Evolutionary conservation across 1,284 basidiomycete species (phyloP).

Genomic region (Heterobasidion occidentale): DNA sequence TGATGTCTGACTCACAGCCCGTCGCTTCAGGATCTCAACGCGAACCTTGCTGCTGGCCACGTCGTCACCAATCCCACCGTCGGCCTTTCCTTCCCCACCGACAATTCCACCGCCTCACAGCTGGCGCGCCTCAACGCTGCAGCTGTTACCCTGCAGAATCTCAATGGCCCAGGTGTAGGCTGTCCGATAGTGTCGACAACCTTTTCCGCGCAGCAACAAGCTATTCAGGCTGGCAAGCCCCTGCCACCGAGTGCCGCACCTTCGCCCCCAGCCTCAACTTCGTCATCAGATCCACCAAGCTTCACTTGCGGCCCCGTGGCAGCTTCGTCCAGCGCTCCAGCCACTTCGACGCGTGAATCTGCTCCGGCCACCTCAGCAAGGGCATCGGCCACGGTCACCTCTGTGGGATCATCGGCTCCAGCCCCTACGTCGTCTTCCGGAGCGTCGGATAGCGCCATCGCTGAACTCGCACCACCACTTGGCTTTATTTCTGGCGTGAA

Average conservation of each 20-base stretch:
- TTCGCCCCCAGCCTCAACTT: not conserved
- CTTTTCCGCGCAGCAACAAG: slow-evolving; percentile 17
- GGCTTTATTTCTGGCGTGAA: slow-evolving; percentile 19
- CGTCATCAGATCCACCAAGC: not conserved
- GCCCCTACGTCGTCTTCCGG: not conserved
- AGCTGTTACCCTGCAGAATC: slow-evolving; percentile 20
- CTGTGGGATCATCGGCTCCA: not conserved
- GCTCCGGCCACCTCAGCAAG: not conserved
- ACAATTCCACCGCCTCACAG: slow-evolving; percentile 37
- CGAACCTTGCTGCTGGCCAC: slow-evolving; percentile 38
- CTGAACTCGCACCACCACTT: slow-evolving; percentile 6
- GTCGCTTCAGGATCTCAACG: not conserved
- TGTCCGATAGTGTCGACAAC: slow-evolving; percentile 23
- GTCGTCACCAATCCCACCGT: slow-evolving; percentile 49
- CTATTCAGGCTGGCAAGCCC: slow-evolving; percentile 11
- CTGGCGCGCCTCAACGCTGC: slow-evolving; percentile 39
- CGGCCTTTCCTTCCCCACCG: slow-evolving; percentile 43
- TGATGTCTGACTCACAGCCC: slow-evolving; percentile 27
- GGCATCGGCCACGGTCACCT: not conserved
- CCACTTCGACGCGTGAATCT: not conserved
- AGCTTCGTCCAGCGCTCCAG: too few species aligned
- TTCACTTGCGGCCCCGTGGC: too few species aligned
- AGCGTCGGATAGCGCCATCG: slow-evolving; percentile 2
- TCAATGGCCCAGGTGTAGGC: slow-evolving; percentile 21
- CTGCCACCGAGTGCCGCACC: not conserved